Evolutionary conservation across 2,329 filamentous ascomycete species (phyloP), one percentile per base, ranked within the genome.

Genomic region (Calonectria multiphialidica): DNA sequence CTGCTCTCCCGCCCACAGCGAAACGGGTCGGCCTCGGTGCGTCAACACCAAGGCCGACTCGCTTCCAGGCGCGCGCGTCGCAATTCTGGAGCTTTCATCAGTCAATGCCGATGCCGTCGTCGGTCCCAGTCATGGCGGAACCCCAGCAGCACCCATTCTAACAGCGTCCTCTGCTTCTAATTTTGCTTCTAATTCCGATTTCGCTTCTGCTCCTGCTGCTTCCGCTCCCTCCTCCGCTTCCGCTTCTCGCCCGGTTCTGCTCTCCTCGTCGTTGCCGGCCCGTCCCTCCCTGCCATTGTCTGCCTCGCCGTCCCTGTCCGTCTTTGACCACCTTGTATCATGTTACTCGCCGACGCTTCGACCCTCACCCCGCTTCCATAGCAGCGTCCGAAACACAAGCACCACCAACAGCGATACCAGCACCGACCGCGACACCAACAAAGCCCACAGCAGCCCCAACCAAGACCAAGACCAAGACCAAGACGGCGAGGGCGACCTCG

Each of bases 21-120:
- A 30, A 42, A 62, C 35, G 50, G 67, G 63, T 40, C 47, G 47
- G 64, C 64, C 69, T 68, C 44, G 69, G 69, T 50, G 64, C 64
- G 63, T 71, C 64, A 71, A 71, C 69, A 71, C 63, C 55, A 62
- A 57, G 30, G 47, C 57, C 57, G 57, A 44, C 55, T 50, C 37
- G 37, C 5, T 47, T 40, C 25, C 23, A 37, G 37, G 47, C 42
- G 42, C 45, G 62, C 66, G 66, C 44, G 55, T 50, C 61, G 68
- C 50, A 45, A 66, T 66, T 33, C 40, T 66, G 30, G 62, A 62
- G 40, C 12, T 49, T 65, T 47, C 61, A 59, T 28, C 53, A 40
- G 33, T 42, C 50, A 47, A 9, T 23, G 16, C 61, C 49, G 53
- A 59, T 50, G 66, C 47, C 45, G 42, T 62, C 44, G 55, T 44